These are phyloP conservation scores for Colletotrichum sp. DNA, from an alignment of 2,329 filamentous ascomycete species.

Conservation along the genomic window DNA sequence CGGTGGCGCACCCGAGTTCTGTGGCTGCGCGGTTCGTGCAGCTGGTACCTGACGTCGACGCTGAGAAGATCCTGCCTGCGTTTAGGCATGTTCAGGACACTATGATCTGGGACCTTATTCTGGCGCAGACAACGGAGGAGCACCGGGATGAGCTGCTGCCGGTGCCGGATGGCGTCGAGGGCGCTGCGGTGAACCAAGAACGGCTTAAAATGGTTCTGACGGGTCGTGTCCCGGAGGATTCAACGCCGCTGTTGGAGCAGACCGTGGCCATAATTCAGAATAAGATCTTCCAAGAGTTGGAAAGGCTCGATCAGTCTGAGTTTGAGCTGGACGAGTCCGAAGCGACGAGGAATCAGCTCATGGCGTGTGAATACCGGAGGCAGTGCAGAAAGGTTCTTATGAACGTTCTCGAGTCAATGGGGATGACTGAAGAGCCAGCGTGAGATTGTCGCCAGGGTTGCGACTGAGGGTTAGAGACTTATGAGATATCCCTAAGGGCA, in stretches of 20 bases:
- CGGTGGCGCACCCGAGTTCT: constrained; percentile 52
- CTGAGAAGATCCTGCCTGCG: constrained; percentile 33
- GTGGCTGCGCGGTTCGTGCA: constrained; percentile 48
- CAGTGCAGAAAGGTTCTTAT: constrained; percentile 54
- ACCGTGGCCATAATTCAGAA: constrained; percentile 47
- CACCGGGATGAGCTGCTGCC: constrained; percentile 32
- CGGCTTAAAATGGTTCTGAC: constrained; percentile 32
- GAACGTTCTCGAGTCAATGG: constrained; percentile 46
- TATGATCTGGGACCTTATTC: constrained; percentile 56
- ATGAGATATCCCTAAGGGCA: background rate
- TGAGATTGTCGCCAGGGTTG: fast-evolving
- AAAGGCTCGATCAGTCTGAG: constrained; percentile 51
- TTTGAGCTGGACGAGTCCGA: constrained; percentile 45
- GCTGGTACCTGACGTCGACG: constrained; percentile 31
- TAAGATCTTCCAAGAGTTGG: constrained; percentile 47
- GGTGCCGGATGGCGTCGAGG: constrained; percentile 12
- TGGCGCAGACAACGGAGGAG: constrained; percentile 39
- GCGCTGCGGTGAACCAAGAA: constrained; percentile 24
- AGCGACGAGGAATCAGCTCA: constrained; percentile 49
- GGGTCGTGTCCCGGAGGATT: constrained; percentile 32
- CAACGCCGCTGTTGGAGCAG: constrained; percentile 33
- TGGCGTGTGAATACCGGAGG: constrained; percentile 54
- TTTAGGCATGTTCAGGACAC: constrained; percentile 59
- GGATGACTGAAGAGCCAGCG: background rate
- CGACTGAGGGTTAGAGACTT: fast-evolving